These are phyloP conservation scores for Golubevia sp. DNA, from an alignment of 1,284 basidiomycete species.

Conservation along the genomic window DNA sequence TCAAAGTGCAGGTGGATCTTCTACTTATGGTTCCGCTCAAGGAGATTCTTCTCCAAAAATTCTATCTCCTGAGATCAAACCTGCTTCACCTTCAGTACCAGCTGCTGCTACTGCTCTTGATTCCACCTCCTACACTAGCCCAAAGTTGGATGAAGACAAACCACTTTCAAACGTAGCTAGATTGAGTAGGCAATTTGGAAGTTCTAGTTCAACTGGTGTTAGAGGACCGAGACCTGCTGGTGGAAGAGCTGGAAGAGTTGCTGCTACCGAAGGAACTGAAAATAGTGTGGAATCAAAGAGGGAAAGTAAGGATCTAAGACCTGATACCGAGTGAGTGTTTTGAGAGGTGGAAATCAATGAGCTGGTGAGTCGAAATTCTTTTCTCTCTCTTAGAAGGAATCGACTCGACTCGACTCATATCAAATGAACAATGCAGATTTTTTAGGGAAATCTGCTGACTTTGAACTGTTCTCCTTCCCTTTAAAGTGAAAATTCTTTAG, in stretches of 20 bases:
- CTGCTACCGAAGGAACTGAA: not conserved
- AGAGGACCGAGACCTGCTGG: constrained; percentile 12
- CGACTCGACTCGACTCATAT: not conserved
- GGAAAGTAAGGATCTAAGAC: constrained; percentile 8
- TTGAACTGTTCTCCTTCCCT: not conserved
- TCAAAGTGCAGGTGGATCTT: not conserved
- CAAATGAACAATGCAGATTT: not conserved
- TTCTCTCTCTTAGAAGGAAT: too few relatives aligned
- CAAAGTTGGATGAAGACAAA: constrained; percentile 9
- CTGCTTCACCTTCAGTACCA: not conserved
- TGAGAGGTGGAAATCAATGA: too few relatives aligned
- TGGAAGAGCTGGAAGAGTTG: not conserved
- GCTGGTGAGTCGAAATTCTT: not conserved
- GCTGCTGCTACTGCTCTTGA: not conserved
- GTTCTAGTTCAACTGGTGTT: not conserved
- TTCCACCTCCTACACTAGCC: not conserved
- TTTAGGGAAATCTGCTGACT: not conserved
- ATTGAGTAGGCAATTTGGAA: constrained; percentile 33
- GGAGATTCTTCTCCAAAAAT: not conserved
- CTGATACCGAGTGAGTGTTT: constrained; percentile 3
- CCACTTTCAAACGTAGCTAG: constrained; percentile 41
- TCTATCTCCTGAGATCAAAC: not conserved
- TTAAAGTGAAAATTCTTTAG: not conserved
- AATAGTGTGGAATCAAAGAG: not conserved
- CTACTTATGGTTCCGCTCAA: not conserved